phyloP scores from a whole-genome alignment of 2,329 filamentous ascomycete species.

The Paraphaeosphaeria minitans region DNA sequence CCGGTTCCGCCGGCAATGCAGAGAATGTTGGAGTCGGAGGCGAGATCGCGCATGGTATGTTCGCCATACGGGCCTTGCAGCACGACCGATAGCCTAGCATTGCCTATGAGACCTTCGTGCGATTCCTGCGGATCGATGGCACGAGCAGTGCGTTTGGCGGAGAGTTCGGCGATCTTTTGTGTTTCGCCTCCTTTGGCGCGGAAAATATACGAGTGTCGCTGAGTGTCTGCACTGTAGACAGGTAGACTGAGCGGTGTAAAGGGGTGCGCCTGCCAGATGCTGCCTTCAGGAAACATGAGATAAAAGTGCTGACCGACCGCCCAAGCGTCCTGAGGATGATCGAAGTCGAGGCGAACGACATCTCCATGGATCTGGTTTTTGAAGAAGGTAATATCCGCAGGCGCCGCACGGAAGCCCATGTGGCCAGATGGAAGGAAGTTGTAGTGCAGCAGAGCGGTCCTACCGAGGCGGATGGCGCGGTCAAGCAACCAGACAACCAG shows the following conservation, averaged over 20 bases:
- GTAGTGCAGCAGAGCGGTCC: slow-evolving; percentile 65
- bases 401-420: slow-evolving; percentile 37
- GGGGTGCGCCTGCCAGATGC: slow-evolving; percentile 74
- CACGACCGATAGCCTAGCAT: slow-evolving; percentile 37
- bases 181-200: slow-evolving; percentile 43
- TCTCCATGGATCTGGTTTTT: slow-evolving; percentile 51
- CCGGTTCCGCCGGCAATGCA: slow-evolving; percentile 46
- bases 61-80: slow-evolving; percentile 45
- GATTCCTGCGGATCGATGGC: slow-evolving; percentile 27
- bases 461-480: slow-evolving; percentile 62
- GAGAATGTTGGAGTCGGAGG: slow-evolving; percentile 36
- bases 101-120: slow-evolving; percentile 27
- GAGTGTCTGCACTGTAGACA: slow-evolving; percentile 28
- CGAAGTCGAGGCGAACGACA: slow-evolving; percentile 68
- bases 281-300: slow-evolving; percentile 68
- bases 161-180: slow-evolving; percentile 39
- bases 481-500: slow-evolving; percentile 70
- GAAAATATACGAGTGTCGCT: slow-evolving; percentile 43
- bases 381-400: slow-evolving; percentile 36
- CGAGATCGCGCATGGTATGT: slow-evolving; percentile 29
- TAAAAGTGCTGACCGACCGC: slow-evolving; percentile 73
- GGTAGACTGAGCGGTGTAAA: slow-evolving; percentile 55
- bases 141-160: slow-evolving; percentile 31
- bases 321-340: slow-evolving; percentile 66
- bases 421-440: slow-evolving; percentile 38